These are phyloP conservation scores for Cadophora luteo-olivacea DNA, from an alignment of 2,329 filamentous ascomycete species.

Conservation along the genomic window DNA sequence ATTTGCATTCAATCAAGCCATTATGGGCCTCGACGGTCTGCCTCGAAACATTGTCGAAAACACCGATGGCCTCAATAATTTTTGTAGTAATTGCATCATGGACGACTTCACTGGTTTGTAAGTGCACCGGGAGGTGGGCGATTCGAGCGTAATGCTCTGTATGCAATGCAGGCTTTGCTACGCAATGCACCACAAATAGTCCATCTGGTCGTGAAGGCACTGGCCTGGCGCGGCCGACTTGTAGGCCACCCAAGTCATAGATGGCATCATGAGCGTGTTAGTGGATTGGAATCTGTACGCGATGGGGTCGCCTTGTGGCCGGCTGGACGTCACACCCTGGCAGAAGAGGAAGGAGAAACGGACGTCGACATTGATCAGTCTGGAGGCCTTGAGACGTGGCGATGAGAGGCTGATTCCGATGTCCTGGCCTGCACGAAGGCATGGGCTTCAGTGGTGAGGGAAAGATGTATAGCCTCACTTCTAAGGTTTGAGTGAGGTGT, in stretches of 20 bases:
- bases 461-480: constrained; percentile 2
- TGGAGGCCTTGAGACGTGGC: neutral
- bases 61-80: neutral
- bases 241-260: neutral
- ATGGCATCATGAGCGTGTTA: neutral
- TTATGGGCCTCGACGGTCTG: no score
- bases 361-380: neutral
- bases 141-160: neutral
- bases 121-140: neutral
- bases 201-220: neutral
- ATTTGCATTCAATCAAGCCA: no score
- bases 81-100: neutral
- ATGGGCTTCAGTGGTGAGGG: neutral
- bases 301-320: neutral
- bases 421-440: neutral
- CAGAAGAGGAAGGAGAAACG: constrained; percentile 3
- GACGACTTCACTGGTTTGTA: neutral
- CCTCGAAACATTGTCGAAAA: neutral
- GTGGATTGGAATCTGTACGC: neutral
- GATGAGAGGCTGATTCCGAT: neutral
- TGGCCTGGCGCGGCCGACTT: constrained; percentile 1
- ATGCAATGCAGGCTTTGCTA: constrained; percentile 6
- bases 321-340: constrained; percentile 1
- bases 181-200: constrained; percentile 13
- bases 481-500: constrained; percentile 5